These are phyloP conservation scores for Monosporascus sp. DNA, from an alignment of 2,329 filamentous ascomycete genomes.

Conservation along the genomic window DNA sequence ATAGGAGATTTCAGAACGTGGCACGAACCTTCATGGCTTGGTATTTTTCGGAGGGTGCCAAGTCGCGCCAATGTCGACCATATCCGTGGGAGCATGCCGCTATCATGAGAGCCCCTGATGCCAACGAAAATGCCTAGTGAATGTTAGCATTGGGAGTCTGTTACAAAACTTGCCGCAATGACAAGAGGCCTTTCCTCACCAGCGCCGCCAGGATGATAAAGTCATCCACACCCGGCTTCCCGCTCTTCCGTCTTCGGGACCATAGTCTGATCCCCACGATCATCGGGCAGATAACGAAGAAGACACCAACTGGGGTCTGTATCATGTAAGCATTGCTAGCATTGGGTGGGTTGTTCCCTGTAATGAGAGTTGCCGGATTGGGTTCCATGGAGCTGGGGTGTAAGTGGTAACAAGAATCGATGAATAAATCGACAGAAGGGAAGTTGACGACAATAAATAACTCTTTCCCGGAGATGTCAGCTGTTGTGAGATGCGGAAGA, in stretches of 20 bases:
- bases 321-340: conserved; percentile 17
- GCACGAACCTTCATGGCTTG: conserved; percentile 21
- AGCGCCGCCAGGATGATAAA: conserved; percentile 22
- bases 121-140: conserved; percentile 19
- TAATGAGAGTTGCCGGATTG: background rate
- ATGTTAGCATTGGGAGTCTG: background rate
- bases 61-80: conserved; percentile 16
- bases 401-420: background rate
- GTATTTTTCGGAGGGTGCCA: conserved; percentile 14
- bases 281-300: conserved; percentile 20
- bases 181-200: conserved; percentile 3
- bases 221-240: conserved; percentile 21
- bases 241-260: conserved; percentile 19
- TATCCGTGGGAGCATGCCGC: conserved; percentile 24
- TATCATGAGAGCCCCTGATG: conserved; percentile 19
- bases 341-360: background rate
- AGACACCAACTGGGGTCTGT: conserved; percentile 20
- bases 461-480: background rate
- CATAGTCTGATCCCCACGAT: conserved; percentile 21
- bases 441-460: background rate
- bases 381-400: background rate
- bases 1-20: background rate
- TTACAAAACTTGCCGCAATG: background rate
- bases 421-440: background rate
- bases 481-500: background rate